Evolutionary conservation across 2,329 filamentous ascomycete species (phyloP).

Genomic region (Stemphylium vesicarium): DNA sequence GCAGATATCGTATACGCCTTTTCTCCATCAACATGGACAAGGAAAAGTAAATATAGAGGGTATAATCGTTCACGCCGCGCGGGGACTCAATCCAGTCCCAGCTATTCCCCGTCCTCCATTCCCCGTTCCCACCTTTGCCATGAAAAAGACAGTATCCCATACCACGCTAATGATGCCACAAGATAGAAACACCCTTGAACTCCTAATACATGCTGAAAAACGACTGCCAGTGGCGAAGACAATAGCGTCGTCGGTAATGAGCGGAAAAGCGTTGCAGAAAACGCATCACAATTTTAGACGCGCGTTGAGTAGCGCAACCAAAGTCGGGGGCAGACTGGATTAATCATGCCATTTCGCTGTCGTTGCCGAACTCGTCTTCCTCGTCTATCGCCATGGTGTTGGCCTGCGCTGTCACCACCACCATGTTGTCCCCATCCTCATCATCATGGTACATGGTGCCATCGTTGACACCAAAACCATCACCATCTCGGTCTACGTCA

Average conservation of each 20-base stretch:
- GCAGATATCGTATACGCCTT: no score
- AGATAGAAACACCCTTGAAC: conserved; percentile 11
- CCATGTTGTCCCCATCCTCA: conserved; percentile 44
- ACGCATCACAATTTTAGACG: no score
- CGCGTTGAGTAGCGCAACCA: no score
- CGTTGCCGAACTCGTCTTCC: conserved; percentile 54
- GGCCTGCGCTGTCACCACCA: conserved; percentile 46
- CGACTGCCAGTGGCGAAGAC: not conserved
- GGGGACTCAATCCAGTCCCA: conserved; percentile 6
- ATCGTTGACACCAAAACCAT: conserved; percentile 31
- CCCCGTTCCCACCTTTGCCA: not conserved
- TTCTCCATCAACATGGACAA: not conserved
- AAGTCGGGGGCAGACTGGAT: conserved; percentile 16
- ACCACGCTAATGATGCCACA: conserved; percentile 17
- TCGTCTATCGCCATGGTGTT: conserved; percentile 51
- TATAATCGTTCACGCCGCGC: conserved; percentile 24
- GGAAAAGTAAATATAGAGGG: conserved; percentile 19
- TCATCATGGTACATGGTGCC: conserved; percentile 41
- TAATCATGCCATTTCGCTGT: conserved; percentile 53
- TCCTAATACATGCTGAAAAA: conserved; percentile 21
- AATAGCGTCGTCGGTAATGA: no score
- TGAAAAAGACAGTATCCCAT: conserved; percentile 13
- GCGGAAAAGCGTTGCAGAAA: no score
- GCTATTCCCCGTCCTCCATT: conserved; percentile 2
- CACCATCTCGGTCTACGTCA: conserved; percentile 20